Conservation (phyloP, 139 green algal genomes). For the Coelastrella sp. region DNA sequence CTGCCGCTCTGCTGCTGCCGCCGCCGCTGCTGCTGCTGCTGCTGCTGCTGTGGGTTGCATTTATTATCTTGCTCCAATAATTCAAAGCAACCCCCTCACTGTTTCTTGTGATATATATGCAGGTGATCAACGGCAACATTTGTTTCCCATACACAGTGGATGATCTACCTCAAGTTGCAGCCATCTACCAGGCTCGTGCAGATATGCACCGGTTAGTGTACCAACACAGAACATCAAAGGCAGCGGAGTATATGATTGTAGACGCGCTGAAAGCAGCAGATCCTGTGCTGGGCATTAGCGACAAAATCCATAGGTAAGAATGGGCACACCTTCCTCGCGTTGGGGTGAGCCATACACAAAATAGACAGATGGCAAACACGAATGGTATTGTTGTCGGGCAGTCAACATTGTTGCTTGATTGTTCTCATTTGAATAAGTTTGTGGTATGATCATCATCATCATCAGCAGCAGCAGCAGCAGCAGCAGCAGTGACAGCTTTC, state of each 20-base stretch:
- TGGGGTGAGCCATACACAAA: too few relatives aligned
- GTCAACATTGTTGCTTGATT: too few relatives aligned
- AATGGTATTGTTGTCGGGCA: too few relatives aligned
- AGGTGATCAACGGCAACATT: constrained; percentile 24
- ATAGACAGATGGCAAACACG: too few relatives aligned
- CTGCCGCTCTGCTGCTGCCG: background rate
- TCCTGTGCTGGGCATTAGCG: constrained; percentile 50
- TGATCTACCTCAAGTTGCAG: background rate
- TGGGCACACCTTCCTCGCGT: background rate
- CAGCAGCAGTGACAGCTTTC: too few relatives aligned
- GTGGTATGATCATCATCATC: too few relatives aligned
- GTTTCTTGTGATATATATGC: background rate
- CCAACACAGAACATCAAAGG: constrained; percentile 64
- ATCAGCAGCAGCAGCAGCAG: too few relatives aligned
- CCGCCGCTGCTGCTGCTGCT: background rate
- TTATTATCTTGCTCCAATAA: too few relatives aligned
- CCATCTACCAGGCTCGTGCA: constrained; percentile 51
- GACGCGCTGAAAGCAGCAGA: constrained; percentile 69
- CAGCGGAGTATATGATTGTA: constrained; percentile 73
- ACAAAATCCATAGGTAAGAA: background rate
- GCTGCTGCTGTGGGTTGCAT: too few relatives aligned
- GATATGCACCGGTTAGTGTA: constrained; percentile 59
- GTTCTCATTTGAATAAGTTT: too few relatives aligned
- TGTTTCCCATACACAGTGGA: constrained; percentile 1
- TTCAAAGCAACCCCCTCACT: too few relatives aligned